Conservation (phyloP, 768 basidiomycete genomes). For the Pleurotus pulmonarius region DNA sequence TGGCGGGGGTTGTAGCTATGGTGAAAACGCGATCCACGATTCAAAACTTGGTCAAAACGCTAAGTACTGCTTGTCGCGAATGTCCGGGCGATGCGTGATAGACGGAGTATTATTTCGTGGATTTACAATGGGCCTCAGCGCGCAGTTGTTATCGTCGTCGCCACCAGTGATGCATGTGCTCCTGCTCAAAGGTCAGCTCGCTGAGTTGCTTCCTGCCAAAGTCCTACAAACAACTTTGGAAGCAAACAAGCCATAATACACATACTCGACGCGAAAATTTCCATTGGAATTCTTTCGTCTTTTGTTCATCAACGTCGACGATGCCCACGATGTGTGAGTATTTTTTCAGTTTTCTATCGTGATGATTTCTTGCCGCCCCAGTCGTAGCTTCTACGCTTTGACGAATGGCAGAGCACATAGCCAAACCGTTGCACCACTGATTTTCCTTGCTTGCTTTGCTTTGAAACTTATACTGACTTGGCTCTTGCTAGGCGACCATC, state of each 20-base stretch:
- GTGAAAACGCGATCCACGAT: too few species aligned
- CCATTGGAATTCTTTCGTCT: neutral
- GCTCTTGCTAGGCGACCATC: neutral
- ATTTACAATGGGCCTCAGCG: too few species aligned
- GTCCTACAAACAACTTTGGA: neutral
- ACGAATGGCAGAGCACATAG: slow-evolving; percentile 19
- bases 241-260: neutral
- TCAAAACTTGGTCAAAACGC: too few species aligned
- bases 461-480: neutral
- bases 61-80: too few species aligned
- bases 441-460: neutral
- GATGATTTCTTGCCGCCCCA: slow-evolving; percentile 19
- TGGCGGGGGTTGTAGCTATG: too few species aligned
- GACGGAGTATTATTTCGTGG: too few species aligned
- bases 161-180: too few species aligned
- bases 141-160: too few species aligned
- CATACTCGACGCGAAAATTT: neutral
- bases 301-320: neutral
- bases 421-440: slow-evolving; percentile 20
- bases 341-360: neutral
- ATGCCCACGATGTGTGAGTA: neutral
- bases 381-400: slow-evolving; percentile 17
- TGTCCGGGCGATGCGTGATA: too few species aligned
- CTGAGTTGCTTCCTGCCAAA: neutral
- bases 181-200: too few species aligned